Conservation (phyloP, 331 rosid species). For the Prunus yedoensis region DNA sequence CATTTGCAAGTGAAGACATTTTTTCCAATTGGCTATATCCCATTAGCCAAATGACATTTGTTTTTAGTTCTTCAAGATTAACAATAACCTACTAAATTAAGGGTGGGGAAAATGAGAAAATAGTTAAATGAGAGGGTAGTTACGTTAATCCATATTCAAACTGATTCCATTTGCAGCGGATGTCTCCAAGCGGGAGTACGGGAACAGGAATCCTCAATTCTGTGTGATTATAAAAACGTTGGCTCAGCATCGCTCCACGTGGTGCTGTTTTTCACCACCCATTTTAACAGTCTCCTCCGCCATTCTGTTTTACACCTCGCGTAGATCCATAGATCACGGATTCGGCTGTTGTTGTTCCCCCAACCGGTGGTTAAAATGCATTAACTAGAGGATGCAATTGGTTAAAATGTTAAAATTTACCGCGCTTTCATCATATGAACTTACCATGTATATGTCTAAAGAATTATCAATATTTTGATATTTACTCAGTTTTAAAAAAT, state of each 20-base stretch:
- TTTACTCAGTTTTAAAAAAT: too few species aligned
- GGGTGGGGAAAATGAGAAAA: too few species aligned
- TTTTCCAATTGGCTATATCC: too few species aligned
- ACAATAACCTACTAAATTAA: too few species aligned
- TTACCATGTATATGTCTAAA: too few species aligned
- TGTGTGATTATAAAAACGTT: conserved; percentile 8
- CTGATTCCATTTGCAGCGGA: conserved; percentile 22
- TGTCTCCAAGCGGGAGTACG: conserved; percentile 35
- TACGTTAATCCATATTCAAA: neutral
- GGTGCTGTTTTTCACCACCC: conserved; percentile 28
- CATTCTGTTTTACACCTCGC: neutral
- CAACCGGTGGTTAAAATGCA: neutral
- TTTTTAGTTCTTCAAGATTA: neutral
- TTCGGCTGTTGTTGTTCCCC: conserved; percentile 4
- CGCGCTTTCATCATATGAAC: neutral
- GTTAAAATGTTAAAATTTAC: neutral
- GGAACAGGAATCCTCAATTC: conserved; percentile 1
- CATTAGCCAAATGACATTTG: too few species aligned
- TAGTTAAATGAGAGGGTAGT: conserved; percentile 14
- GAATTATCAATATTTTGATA: too few species aligned
- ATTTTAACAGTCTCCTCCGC: conserved; percentile 1
- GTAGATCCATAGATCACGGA: conserved; percentile 30
- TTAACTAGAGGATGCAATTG: neutral
- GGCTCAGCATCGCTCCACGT: conserved; percentile 34
- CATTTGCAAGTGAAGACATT: too few species aligned